Conservation (phyloP, 140 eudicot genomes). For the Eryngium alpinum region DNA sequence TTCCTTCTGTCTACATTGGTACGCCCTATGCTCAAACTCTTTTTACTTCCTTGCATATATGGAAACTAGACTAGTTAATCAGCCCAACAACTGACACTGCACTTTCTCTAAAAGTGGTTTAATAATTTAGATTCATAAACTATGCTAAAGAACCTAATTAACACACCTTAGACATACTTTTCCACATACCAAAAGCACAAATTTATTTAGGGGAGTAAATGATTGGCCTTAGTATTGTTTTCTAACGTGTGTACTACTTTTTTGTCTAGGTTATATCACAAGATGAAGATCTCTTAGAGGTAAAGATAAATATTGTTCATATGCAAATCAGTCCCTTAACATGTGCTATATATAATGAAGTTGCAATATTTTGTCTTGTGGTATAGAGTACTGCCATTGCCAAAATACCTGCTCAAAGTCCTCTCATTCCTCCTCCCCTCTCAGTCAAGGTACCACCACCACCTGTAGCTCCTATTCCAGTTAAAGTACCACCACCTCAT, state of each 20-base stretch:
- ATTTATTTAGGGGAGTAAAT: no score
- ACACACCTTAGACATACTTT: no score
- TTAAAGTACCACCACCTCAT: constrained; percentile 19
- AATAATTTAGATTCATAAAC: no score
- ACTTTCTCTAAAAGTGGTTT: no score
- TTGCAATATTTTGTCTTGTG: no score
- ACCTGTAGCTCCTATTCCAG: constrained; percentile 21
- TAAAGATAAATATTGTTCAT: neutral
- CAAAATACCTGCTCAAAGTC: neutral
- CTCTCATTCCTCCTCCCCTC: neutral
- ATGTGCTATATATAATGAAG: no score
- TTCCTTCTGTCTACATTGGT: neutral
- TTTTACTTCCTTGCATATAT: neutral
- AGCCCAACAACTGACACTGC: no score
- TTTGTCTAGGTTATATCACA: neutral
- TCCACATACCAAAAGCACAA: no score
- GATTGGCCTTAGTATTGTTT: neutral
- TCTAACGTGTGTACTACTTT: neutral
- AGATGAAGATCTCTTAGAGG: neutral
- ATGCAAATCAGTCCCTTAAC: no score
- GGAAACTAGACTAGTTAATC: no score
- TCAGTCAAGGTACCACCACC: constrained; percentile 16
- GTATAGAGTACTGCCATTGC: no score
- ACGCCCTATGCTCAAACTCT: neutral
- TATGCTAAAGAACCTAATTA: no score